Conservation (phyloP, 2,329 filamentous ascomycete genomes). For the Trichoderma sp. region DNA sequence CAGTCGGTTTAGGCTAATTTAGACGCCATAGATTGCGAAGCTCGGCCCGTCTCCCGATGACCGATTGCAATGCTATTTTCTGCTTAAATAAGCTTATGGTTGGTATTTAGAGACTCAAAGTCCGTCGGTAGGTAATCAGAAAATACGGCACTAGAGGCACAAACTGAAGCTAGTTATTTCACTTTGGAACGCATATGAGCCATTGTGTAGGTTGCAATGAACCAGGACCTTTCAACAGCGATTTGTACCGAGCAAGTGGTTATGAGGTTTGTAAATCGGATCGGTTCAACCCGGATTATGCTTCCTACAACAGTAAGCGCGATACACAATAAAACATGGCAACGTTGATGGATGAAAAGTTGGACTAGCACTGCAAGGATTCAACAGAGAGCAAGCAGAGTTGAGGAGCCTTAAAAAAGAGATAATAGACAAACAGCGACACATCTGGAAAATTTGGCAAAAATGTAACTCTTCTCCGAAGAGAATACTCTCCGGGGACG, state of each 20-base stretch:
- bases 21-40: neutral
- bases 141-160: neutral
- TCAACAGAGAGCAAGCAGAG: neutral
- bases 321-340: neutral
- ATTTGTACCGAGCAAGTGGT: neutral
- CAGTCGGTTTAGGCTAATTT: neutral
- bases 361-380: no score
- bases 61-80: neutral
- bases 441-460: slow-evolving; percentile 12
- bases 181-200: neutral
- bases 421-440: no score
- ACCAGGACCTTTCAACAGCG: neutral
- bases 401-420: neutral
- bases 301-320: neutral
- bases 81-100: neutral
- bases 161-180: neutral
- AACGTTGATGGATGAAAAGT: neutral
- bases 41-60: neutral
- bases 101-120: neutral
- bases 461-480: slow-evolving; percentile 27
- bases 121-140: neutral
- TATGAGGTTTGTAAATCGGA: no score
- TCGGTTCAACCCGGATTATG: neutral
- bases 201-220: neutral
- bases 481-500: slow-evolving; percentile 25